phyloP scores from a whole-genome alignment of 768 basidiomycete genomes.

The Podaxis sp. region DNA sequence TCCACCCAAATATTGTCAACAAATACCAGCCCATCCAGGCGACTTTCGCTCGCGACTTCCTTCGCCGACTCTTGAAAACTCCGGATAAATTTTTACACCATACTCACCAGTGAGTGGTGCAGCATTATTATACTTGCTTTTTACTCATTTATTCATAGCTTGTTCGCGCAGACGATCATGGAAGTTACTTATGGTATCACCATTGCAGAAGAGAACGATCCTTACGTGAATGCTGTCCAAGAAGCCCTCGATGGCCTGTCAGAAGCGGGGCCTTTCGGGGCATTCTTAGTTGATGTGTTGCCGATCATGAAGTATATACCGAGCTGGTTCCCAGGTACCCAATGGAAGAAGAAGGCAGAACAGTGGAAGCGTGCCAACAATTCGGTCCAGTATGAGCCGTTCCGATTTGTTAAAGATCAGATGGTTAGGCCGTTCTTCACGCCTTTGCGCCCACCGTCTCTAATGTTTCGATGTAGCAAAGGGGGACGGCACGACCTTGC shows the following conservation, averaged over 20 bases:
- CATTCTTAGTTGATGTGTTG: slow-evolving; percentile 6
- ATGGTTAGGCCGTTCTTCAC: neutral
- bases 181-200: slow-evolving; percentile 36
- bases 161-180: slow-evolving; percentile 31
- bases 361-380: neutral
- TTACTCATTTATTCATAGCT: slow-evolving; percentile 22
- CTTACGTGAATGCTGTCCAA: slow-evolving; percentile 32
- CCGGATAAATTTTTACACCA: slow-evolving; percentile 23
- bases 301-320: slow-evolving; percentile 6
- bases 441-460: neutral
- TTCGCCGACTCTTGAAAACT: slow-evolving; percentile 19
- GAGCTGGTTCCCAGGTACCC: neutral
- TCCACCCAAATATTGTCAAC: slow-evolving; percentile 10
- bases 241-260: slow-evolving; percentile 27
- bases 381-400: neutral
- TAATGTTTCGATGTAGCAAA: neutral
- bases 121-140: neutral
- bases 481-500: neutral
- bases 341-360: neutral
- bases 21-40: slow-evolving; percentile 26
- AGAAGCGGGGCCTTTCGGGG: slow-evolving; percentile 29
- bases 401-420: neutral
- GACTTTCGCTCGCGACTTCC: slow-evolving; percentile 20
- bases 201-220: slow-evolving; percentile 29
- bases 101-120: slow-evolving; percentile 25